Percentiles rank a stretch among this genome's conserved stretches.
Conservation (phyloP, 306 rosid species). For the Corylus avellana region DNA sequence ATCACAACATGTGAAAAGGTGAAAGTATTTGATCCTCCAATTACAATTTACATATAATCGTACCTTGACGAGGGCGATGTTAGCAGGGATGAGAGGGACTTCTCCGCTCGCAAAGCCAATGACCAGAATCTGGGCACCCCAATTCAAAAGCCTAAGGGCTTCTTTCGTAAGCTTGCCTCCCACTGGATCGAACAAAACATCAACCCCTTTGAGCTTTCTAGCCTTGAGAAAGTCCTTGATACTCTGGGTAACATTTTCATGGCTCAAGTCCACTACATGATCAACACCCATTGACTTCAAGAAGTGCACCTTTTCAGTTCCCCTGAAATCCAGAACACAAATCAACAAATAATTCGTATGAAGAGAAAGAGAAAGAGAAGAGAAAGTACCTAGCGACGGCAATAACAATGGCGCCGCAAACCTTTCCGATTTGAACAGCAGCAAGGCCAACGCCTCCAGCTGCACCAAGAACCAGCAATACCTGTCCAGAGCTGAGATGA, state of each 20-base stretch:
- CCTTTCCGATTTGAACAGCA: slow-evolving; percentile 92
- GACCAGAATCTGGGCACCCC: slow-evolving; percentile 89
- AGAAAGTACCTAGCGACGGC: slow-evolving; percentile 83
- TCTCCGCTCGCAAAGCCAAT: slow-evolving; percentile 98
- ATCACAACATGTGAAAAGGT: not conserved
- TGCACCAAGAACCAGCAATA: slow-evolving; percentile 89
- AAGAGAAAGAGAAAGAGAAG: slow-evolving; percentile 2
- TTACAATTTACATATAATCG: not conserved
- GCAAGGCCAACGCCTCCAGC: slow-evolving; percentile 97
- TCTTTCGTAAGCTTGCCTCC: slow-evolving; percentile 90
- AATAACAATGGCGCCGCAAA: slow-evolving; percentile 78
- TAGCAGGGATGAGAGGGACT: slow-evolving; percentile 84
- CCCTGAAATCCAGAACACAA: slow-evolving; percentile 50
- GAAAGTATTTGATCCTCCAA: not conserved
- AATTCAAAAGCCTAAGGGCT: slow-evolving; percentile 67
- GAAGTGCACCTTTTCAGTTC: slow-evolving; percentile 74
- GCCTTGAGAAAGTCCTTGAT: slow-evolving; percentile 68
- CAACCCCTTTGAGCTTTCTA: slow-evolving; percentile 81
- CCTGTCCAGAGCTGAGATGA: slow-evolving; percentile 73
- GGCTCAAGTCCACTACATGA: slow-evolving; percentile 80
- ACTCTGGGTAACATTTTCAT: slow-evolving; percentile 60
- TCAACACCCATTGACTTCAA: slow-evolving; percentile 77
- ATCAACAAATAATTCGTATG: slow-evolving; percentile 9
- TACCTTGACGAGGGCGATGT: slow-evolving; percentile 96
- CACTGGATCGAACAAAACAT: slow-evolving; percentile 92